Conservation (phyloP, 2,329 filamentous ascomycete genomes). For the Dothistroma septosporum region DNA sequence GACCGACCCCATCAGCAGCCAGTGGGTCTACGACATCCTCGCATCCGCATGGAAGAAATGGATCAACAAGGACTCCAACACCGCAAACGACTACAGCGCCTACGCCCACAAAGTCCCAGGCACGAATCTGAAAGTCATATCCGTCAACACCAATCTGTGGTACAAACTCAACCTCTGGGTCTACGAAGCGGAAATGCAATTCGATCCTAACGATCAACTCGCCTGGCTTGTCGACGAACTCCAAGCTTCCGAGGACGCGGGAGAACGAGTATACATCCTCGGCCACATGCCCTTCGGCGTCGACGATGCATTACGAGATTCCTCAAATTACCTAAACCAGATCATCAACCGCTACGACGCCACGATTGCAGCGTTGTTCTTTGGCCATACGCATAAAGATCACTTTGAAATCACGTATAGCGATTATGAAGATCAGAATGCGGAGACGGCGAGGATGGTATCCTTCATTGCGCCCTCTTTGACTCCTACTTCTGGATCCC, state of each 20-base stretch:
- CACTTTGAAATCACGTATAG: conserved; percentile 55
- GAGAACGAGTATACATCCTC: conserved; percentile 55
- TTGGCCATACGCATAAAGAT: conserved; percentile 54
- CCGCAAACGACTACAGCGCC: conserved; percentile 41
- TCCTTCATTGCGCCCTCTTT: conserved; percentile 54
- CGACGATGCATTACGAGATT: conserved; percentile 51
- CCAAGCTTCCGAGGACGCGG: conserved; percentile 49
- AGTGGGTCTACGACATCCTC: conserved; percentile 54
- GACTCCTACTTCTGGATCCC: conserved; percentile 53
- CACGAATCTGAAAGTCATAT: conserved; percentile 52
- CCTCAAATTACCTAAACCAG: conserved; percentile 36
- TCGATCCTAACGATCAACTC: conserved; percentile 52
- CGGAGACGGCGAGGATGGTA: conserved; percentile 46
- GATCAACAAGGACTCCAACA: conserved; percentile 42
- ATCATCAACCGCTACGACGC: conserved; percentile 47
- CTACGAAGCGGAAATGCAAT: conserved; percentile 49
- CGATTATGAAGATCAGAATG: conserved; percentile 43
- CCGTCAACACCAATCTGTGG: conserved; percentile 58
- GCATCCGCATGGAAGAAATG: conserved; percentile 47
- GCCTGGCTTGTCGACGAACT: conserved; percentile 54
- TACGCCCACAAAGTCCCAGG: conserved; percentile 47
- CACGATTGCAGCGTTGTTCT: conserved; percentile 55
- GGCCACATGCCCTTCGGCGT: conserved; percentile 54
- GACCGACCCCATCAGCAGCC: conserved; percentile 30
- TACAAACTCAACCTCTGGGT: conserved; percentile 57